These are phyloP conservation scores for Coemansia sp. DNA, from an alignment of 192 early-diverging fungal species.

Conservation along the genomic window DNA sequence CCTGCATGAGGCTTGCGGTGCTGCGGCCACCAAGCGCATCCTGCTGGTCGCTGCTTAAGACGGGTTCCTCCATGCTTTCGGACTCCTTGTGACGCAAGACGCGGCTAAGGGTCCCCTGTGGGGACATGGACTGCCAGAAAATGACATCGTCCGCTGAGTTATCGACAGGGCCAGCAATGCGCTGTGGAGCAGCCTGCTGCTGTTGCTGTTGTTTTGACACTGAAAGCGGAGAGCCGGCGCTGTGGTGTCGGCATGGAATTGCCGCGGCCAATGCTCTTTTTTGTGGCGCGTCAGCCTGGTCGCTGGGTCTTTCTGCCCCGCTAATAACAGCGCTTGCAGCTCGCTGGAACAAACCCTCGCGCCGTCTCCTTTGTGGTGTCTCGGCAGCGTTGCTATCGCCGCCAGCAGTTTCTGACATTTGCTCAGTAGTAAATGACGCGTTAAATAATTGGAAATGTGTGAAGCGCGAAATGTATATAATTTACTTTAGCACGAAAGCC, in stretches of 20 bases:
- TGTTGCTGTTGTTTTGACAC: constrained; percentile 6
- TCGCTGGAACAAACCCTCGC: constrained; percentile 4
- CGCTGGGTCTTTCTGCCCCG: background rate
- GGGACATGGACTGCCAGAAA: constrained; percentile 50
- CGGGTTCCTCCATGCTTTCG: background rate
- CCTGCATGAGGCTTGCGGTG: constrained; percentile 17
- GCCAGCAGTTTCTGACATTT: background rate
- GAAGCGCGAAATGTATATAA: background rate
- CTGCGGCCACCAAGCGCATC: background rate
- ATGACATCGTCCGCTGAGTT: constrained; percentile 22
- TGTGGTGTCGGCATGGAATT: constrained; percentile 27
- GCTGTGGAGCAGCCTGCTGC: background rate
- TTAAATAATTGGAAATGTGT: background rate
- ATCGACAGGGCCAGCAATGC: background rate
- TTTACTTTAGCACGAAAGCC: no score
- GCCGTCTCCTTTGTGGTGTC: constrained; percentile 27
- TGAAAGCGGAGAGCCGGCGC: constrained; percentile 29
- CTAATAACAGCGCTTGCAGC: constrained; percentile 6
- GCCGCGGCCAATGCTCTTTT: background rate
- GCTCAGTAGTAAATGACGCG: background rate
- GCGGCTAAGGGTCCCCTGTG: constrained; percentile 38
- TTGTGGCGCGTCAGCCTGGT: background rate
- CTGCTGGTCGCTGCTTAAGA: background rate
- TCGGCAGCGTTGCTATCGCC: constrained; percentile 1
- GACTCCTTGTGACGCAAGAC: constrained; percentile 31